Percentiles rank a stretch among this genome's conserved stretches.
Evolutionary conservation across 2,329 filamentous ascomycete species (phyloP).

Genomic region (Sporothrix mexicana): DNA sequence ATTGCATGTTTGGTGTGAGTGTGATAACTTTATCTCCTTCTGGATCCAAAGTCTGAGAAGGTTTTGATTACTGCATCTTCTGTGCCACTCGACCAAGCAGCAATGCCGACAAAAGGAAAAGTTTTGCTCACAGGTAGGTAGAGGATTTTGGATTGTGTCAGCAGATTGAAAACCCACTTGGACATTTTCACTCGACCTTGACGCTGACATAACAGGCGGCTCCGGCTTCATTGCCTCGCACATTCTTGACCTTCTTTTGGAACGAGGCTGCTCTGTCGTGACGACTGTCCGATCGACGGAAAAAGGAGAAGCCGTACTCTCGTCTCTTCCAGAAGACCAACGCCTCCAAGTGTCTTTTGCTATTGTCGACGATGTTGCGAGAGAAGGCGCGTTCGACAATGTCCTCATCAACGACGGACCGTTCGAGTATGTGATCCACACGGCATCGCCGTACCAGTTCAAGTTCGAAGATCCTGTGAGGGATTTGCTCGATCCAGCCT

Average conservation of each 20-base stretch:
- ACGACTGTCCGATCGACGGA: conserved; percentile 55
- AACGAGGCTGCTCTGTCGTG: conserved; percentile 51
- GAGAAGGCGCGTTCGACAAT: conserved; percentile 71
- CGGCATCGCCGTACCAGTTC: conserved; percentile 75
- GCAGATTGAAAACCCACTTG: not conserved
- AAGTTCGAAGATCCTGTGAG: conserved; percentile 58
- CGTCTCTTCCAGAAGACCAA: conserved; percentile 50
- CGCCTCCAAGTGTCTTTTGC: conserved; percentile 51
- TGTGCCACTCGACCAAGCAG: not conserved
- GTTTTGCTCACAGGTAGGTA: conserved; percentile 53
- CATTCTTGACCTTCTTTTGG: conserved; percentile 55
- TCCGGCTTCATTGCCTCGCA: conserved; percentile 62
- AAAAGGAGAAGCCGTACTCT: conserved; percentile 53
- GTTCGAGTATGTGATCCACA: conserved; percentile 77
- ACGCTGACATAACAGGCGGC: conserved; percentile 48
- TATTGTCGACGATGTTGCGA: conserved; percentile 75
- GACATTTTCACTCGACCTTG: not conserved
- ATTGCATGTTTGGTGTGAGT: not conserved
- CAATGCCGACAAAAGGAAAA: conserved; percentile 48
- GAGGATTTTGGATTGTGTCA: not conserved
- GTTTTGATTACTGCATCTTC: not conserved
- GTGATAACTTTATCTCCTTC: not conserved
- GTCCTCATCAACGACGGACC: conserved; percentile 52
- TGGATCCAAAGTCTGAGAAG: not conserved
- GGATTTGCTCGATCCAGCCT: conserved; percentile 61